Evolutionary conservation across 257 asterid genomes (phyloP).

Genomic region (Solanum chmielewskii): DNA sequence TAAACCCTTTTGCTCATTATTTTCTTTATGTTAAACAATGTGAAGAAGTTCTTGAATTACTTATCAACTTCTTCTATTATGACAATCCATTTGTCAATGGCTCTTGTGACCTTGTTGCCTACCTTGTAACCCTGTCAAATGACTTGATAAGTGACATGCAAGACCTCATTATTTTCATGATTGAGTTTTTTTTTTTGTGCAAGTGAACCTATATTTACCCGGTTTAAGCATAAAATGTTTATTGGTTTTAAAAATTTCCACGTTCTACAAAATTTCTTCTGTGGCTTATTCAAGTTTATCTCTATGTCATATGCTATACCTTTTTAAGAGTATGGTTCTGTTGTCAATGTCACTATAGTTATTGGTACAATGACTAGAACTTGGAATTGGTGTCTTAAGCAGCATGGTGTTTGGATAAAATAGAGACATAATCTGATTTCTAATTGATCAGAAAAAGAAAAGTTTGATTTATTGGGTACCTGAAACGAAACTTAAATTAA

Average conservation of each 20-base stretch:
- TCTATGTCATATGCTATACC: not conserved
- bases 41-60: not conserved
- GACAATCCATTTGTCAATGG: not conserved
- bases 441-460: not conserved
- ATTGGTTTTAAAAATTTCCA: not conserved
- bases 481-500: not conserved
- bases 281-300: not conserved
- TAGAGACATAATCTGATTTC: not conserved
- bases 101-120: not conserved
- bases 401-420: not conserved
- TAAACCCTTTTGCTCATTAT: constrained; percentile 21
- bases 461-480: not conserved
- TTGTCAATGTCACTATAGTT: not conserved
- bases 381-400: not conserved
- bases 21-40: not conserved
- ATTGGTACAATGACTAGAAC: not conserved
- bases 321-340: not conserved
- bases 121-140: not conserved
- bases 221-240: not conserved
- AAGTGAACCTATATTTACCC: not conserved
- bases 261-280: not conserved
- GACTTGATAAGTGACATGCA: not conserved
- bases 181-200: not conserved
- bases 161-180: not conserved
- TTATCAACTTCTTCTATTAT: not conserved